A percentile compares a stretch with the other conserved stretches of the same genome.
These are phyloP conservation scores for Rhodotorula sp. DNA, from an alignment of 1,284 basidiomycete species.

Conservation along the genomic window DNA sequence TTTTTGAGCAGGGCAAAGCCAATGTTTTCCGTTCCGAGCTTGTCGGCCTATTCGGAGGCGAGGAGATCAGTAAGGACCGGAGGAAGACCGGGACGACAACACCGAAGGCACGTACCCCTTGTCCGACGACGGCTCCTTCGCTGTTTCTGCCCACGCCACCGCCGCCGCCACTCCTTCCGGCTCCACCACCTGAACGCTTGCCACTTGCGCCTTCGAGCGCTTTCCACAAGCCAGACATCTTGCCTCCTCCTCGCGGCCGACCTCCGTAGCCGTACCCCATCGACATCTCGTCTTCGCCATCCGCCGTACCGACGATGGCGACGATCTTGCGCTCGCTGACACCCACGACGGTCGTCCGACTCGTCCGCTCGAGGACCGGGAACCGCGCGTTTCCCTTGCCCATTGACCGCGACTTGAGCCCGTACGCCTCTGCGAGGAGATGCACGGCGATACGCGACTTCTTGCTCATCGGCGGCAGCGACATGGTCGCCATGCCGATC, in stretches of 20 bases:
- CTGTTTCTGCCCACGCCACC: constrained; percentile 17
- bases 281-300: constrained; percentile 53
- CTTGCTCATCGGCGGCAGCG: constrained; percentile 74
- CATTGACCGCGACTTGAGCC: constrained; percentile 71
- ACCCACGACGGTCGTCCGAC: constrained; percentile 17
- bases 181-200: constrained; percentile 52
- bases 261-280: constrained; percentile 54
- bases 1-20: constrained; percentile 72
- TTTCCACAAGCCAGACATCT: constrained; percentile 36
- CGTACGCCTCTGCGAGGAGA: constrained; percentile 71
- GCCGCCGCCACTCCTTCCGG: constrained; percentile 14
- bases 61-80: not conserved
- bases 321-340: constrained; percentile 31
- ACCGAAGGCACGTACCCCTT: constrained; percentile 23
- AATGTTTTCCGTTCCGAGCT: constrained; percentile 66
- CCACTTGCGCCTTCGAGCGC: constrained; percentile 56
- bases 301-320: constrained; percentile 34
- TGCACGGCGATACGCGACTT: constrained; percentile 69
- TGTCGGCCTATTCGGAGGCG: constrained; percentile 67
- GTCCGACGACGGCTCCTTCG: constrained; percentile 38
- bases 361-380: constrained; percentile 40
- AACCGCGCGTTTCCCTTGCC: constrained; percentile 63
- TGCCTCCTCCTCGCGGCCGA: constrained; percentile 55
- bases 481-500: constrained; percentile 58
- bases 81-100: not conserved